These are phyloP conservation scores for Trichoderma breve DNA, from an alignment of 2,329 filamentous ascomycete genomes.

Conservation along the genomic window DNA sequence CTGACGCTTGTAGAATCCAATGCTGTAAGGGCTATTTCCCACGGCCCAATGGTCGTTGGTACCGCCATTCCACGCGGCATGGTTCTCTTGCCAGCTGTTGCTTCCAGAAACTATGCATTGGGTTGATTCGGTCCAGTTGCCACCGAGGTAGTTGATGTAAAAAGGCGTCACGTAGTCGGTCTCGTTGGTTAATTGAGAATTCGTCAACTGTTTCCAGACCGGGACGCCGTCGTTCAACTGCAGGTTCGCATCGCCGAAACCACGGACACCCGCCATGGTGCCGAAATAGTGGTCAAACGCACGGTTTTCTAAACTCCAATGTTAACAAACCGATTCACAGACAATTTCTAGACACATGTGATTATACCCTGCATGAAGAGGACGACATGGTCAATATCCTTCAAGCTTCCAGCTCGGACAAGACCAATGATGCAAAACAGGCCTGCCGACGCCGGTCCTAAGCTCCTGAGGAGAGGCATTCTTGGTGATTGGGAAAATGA, in stretches of 20 bases:
- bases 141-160: conserved; percentile 55
- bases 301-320: conserved; percentile 29
- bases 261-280: conserved; percentile 54
- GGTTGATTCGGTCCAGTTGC: conserved; percentile 48
- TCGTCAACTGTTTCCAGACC: conserved; percentile 49
- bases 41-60: conserved; percentile 53
- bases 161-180: conserved; percentile 48
- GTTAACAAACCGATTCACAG: background rate
- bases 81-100: conserved; percentile 53
- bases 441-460: background rate
- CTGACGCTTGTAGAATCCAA: conserved; percentile 49
- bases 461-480: conserved; percentile 3
- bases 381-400: conserved; percentile 55
- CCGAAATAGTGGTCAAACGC: conserved; percentile 52
- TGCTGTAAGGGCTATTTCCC: conserved; percentile 53
- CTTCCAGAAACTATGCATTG: conserved; percentile 53
- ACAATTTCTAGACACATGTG: background rate
- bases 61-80: conserved; percentile 49
- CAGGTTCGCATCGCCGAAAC: conserved; percentile 56
- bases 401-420: conserved; percentile 19
- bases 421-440: background rate
- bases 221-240: conserved; percentile 47
- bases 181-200: conserved; percentile 37
- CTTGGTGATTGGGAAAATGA: background rate
- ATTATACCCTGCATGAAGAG: conserved; percentile 52